Evolutionary conservation across 805 yeast species (phyloP).

Genomic region (Kodamaea sagamina): DNA sequence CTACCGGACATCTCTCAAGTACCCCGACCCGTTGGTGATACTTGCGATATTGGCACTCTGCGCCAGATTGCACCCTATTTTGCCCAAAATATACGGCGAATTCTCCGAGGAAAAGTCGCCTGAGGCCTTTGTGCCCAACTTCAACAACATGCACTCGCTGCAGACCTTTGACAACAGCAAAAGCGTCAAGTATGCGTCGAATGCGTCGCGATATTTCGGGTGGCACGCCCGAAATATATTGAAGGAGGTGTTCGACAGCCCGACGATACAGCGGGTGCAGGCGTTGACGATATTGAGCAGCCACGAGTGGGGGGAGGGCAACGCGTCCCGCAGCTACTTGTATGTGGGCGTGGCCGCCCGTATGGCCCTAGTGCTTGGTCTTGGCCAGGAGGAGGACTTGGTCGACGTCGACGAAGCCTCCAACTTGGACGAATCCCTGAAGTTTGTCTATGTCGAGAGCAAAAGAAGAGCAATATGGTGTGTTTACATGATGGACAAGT

Average conservation of each 20-base stretch:
- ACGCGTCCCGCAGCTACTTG: conserved; percentile 37
- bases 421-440: conserved; percentile 15
- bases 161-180: conserved; percentile 8
- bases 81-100: conserved; percentile 33
- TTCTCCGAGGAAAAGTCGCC: conserved; percentile 32
- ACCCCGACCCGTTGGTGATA: conserved; percentile 33
- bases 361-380: conserved; percentile 38
- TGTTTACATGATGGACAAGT: conserved; percentile 45
- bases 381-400: conserved; percentile 22
- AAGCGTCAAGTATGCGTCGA: conserved; percentile 21
- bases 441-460: conserved; percentile 29
- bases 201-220: conserved; percentile 40
- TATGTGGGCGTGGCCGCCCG: conserved; percentile 43
- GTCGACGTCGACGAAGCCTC: conserved; percentile 5
- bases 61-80: conserved; percentile 34
- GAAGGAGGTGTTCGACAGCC: conserved; percentile 39
- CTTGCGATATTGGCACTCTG: conserved; percentile 39
- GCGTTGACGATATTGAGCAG: conserved; percentile 38
- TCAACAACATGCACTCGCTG: conserved; percentile 1
- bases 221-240: conserved; percentile 37
- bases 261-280: conserved; percentile 39
- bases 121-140: conserved; percentile 26
- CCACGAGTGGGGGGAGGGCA: conserved; percentile 45
- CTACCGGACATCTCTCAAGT: conserved; percentile 15
- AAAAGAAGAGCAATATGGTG: conserved; percentile 42